These are phyloP conservation scores for Syzygium aqueum DNA, from an alignment of 345 rosid genomes.

Conservation along the genomic window DNA sequence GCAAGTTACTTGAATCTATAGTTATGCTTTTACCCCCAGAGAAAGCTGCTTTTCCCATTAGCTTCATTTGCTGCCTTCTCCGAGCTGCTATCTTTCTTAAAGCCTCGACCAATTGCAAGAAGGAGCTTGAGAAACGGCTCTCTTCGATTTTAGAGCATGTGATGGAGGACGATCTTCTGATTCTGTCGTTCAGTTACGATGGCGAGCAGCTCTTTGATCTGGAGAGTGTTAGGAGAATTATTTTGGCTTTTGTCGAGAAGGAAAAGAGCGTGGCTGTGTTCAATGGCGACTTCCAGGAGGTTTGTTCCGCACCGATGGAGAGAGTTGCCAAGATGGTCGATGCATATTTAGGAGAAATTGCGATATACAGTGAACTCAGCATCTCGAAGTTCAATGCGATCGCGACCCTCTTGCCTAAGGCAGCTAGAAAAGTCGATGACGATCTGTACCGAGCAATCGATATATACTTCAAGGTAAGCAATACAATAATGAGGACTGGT, in stretches of 20 bases:
- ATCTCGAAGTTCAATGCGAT: slow-evolving; percentile 84
- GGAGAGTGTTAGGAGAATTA: slow-evolving; percentile 69
- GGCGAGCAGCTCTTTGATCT: slow-evolving; percentile 70
- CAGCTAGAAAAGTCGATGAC: slow-evolving; percentile 61
- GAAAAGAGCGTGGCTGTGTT: slow-evolving; percentile 75
- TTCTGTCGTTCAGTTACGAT: slow-evolving; percentile 65
- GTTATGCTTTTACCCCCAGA: slow-evolving; percentile 58
- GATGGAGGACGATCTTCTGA: slow-evolving; percentile 63
- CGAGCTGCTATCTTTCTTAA: slow-evolving; percentile 62
- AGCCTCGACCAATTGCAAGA: slow-evolving; percentile 44
- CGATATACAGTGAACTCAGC: slow-evolving; percentile 38
- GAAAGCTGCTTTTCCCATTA: slow-evolving; percentile 52
- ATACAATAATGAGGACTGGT: neutral
- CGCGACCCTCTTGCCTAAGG: slow-evolving; percentile 63
- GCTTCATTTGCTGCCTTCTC: slow-evolving; percentile 82
- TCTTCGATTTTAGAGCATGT: slow-evolving; percentile 61
- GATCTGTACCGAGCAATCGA: slow-evolving; percentile 86
- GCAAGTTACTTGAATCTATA: slow-evolving; percentile 53
- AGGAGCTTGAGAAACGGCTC: slow-evolving; percentile 75
- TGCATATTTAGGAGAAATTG: slow-evolving; percentile 70
- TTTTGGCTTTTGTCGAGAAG: slow-evolving; percentile 59
- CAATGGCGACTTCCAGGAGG: slow-evolving; percentile 46
- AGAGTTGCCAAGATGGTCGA: slow-evolving; percentile 72
- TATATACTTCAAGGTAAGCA: slow-evolving; percentile 63
- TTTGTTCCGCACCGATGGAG: slow-evolving; percentile 30